Percentiles rank a stretch among this genome's conserved stretches.
Evolutionary conservation across 176 grass and related monocot genomes (phyloP).

Genomic region (Paspalum vaginatum): DNA sequence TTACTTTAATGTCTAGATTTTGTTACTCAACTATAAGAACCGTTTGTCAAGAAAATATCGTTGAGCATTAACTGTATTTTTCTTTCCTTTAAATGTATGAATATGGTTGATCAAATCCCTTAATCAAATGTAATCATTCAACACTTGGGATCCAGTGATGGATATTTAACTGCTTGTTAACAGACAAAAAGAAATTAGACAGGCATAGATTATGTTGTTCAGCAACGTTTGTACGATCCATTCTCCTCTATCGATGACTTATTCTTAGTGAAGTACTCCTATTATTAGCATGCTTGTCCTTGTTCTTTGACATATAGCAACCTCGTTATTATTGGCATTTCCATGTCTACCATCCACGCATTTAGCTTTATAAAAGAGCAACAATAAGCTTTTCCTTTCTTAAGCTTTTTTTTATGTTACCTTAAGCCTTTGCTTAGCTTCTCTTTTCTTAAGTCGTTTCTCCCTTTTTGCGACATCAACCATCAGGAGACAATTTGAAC

Average conservation of each 20-base stretch:
- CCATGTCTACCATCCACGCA: neutral
- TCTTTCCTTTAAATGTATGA: neutral
- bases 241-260: neutral
- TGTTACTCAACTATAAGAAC: neutral
- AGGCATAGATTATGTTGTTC: neutral
- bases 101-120: neutral
- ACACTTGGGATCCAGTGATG: neutral
- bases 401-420: neutral
- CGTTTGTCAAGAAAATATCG: neutral
- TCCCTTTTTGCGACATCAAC: constrained; percentile 10
- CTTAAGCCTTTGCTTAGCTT: neutral
- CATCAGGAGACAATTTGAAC: constrained; percentile 63
- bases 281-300: no score
- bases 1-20: neutral
- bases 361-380: neutral
- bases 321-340: neutral
- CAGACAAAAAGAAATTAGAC: neutral
- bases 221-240: neutral
- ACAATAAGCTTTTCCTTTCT: neutral
- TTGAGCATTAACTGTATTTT: neutral
- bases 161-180: neutral
- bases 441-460: neutral
- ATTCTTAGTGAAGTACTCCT: neutral
- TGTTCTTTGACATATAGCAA: neutral
- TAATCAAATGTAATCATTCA: neutral